Evolutionary conservation across 2,329 filamentous ascomycete genomes (phyloP), one percentile per base, ranked within the genome.

Genomic region (Colletotrichum sp.): DNA sequence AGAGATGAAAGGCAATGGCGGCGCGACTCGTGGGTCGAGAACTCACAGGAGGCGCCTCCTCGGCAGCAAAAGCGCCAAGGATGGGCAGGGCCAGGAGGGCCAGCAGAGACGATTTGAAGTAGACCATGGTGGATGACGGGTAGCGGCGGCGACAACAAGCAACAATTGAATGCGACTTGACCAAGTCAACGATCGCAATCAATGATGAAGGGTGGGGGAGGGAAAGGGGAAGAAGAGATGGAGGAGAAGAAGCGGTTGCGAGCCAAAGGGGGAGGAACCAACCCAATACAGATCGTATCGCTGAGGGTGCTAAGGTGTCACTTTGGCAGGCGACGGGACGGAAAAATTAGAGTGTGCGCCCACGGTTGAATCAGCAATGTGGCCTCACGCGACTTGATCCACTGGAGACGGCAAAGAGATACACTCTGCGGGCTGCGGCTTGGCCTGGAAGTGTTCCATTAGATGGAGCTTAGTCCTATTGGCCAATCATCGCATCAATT

Each of bases 21-120:
- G 66, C 36, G 55, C 27, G 38, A 36, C 29, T 66, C 24, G 15
- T 58, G 51, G 36, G 76, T 76, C 31, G 6, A 72, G 68, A 62
- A 87, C 91, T 81, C 87, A 93, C 90, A 33, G 75, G 67, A 21
- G 58, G 34, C 16, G 31, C 66, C 80, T 87, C 87, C 73, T 85
- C 87, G 80, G 91, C 89, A 74, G 92, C 92, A 78, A 91, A 87
- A 79, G 89, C 91, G 82, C 90, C 88, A 77, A 93, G 86, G 78
- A 92, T 89, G 82, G 91, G 90, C 79, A 94, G 86, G 75, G 93
- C 93, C 84, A 95, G 87, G 76, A 96, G 85, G 78, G 93, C 92
- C 79, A 96, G 86, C 73, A 93, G 88, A 79, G 94, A 91, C 80
- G 94, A 89, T 86, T 92, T 93, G 84, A 94, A 89, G 81, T 90